phyloP scores from a whole-genome alignment of 2,329 filamentous ascomycete genomes.

The Exophiala dermatitidis region DNA sequence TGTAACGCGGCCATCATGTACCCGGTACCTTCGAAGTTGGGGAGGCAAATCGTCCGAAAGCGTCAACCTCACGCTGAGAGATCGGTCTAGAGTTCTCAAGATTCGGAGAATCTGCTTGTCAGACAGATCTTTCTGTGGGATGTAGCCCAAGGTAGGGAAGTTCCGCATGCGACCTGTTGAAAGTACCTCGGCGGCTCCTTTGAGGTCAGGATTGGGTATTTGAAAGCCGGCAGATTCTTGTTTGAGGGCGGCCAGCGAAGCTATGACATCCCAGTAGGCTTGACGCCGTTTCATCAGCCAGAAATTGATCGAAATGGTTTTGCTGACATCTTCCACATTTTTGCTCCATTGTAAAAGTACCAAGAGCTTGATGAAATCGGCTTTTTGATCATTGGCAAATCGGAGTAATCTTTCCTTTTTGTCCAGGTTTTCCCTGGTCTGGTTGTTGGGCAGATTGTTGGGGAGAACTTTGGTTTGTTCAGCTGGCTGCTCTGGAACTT shows the following conservation, averaged over 20 bases:
- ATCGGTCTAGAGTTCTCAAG: slow-evolving; percentile 73
- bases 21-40: slow-evolving; percentile 69
- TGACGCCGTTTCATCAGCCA: slow-evolving; percentile 61
- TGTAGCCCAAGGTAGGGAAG: slow-evolving; percentile 76
- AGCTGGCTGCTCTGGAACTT: slow-evolving; percentile 47
- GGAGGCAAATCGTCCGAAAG: slow-evolving; percentile 74
- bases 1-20: slow-evolving; percentile 80
- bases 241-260: slow-evolving; percentile 64
- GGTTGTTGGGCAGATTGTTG: slow-evolving; percentile 29
- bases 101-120: slow-evolving; percentile 65
- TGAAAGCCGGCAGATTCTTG: slow-evolving; percentile 63
- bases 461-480: slow-evolving; percentile 17
- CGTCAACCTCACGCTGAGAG: slow-evolving; percentile 74
- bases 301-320: slow-evolving; percentile 76
- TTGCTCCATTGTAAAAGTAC: slow-evolving; percentile 88
- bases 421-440: slow-evolving; percentile 53
- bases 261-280: slow-evolving; percentile 54
- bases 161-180: slow-evolving; percentile 68
- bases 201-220: slow-evolving; percentile 81
- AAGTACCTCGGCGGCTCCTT: slow-evolving; percentile 78
- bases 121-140: slow-evolving; percentile 64
- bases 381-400: slow-evolving; percentile 71
- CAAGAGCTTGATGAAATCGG: slow-evolving; percentile 85
- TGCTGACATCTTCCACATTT: slow-evolving; percentile 69
- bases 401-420: slow-evolving; percentile 72